Percentiles rank a stretch among this genome's conserved stretches.
These are phyloP conservation scores for Amphirosellinia nigrospora DNA, from an alignment of 495 filamentous ascomycete genomes.

Conservation along the genomic window DNA sequence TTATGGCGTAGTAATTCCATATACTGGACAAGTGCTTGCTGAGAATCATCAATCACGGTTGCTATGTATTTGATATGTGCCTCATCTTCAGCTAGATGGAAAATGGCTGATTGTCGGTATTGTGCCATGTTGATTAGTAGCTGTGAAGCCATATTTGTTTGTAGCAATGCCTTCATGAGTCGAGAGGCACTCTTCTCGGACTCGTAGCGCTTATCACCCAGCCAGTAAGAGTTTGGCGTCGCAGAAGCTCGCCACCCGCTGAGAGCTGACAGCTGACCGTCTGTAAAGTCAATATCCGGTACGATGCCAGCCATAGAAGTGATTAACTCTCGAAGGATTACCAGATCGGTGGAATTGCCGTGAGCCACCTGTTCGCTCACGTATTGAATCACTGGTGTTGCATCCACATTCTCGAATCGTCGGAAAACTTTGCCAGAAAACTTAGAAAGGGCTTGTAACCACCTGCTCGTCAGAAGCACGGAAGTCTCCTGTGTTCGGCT, in stretches of 20 bases:
- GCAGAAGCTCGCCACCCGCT: conserved; percentile 82
- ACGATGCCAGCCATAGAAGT: conserved; percentile 92
- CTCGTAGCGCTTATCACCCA: conserved; percentile 78
- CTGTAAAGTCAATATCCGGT: conserved; percentile 82
- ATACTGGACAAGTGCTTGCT: conserved; percentile 82
- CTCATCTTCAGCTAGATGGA: conserved; percentile 66
- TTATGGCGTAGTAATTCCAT: conserved; percentile 86
- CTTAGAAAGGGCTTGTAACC: conserved; percentile 81
- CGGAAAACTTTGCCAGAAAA: conserved; percentile 90
- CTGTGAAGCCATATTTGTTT: conserved; percentile 73
- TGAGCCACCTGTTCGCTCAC: conserved; percentile 80
- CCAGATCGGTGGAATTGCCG: conserved; percentile 83
- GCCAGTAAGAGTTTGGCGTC: conserved; percentile 76
- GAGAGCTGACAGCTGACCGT: conserved; percentile 83
- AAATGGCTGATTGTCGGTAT: conserved; percentile 81
- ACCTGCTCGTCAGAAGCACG: conserved; percentile 85
- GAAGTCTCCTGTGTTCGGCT: conserved; percentile 78
- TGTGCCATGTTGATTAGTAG: conserved; percentile 89
- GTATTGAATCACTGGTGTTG: conserved; percentile 85
- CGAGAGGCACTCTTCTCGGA: conserved; percentile 68
- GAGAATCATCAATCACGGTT: conserved; percentile 87
- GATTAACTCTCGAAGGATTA: conserved; percentile 86
- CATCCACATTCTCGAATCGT: conserved; percentile 80
- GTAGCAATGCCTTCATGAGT: conserved; percentile 77
- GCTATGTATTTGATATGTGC: conserved; percentile 82